phyloP scores from a whole-genome alignment of 768 basidiomycete species.

The Tylopilus vinaceipallidus region DNA sequence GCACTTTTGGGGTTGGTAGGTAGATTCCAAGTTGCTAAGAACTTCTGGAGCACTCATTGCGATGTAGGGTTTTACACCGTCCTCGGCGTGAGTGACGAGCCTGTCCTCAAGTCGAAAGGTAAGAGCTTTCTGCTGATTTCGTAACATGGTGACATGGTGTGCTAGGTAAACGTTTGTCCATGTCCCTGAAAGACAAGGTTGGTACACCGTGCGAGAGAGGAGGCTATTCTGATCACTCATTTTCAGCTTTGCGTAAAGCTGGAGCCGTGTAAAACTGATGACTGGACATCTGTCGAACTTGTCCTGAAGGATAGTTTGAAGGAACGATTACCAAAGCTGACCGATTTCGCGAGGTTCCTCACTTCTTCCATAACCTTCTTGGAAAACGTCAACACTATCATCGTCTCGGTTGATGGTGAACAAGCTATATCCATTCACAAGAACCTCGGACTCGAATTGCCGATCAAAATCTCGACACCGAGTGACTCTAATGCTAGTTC shows the following conservation, averaged over 20 bases:
- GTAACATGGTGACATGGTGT: neutral
- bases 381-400: slow-evolving; percentile 30
- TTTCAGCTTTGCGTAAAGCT: slow-evolving; percentile 34
- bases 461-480: neutral
- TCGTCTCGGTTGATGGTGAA: slow-evolving; percentile 1
- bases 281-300: neutral
- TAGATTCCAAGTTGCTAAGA: neutral
- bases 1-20: neutral
- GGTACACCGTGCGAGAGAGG: neutral
- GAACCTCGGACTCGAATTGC: no score
- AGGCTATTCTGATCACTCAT: neutral
- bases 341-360: slow-evolving; percentile 48
- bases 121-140: neutral
- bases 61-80: neutral
- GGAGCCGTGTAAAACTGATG: slow-evolving; percentile 5
- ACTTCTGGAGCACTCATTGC: neutral
- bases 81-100: neutral
- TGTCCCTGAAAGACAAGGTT: neutral
- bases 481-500: no score
- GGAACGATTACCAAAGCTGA: slow-evolving; percentile 37
- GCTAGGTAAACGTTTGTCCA: neutral
- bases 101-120: neutral
- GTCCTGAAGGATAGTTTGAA: slow-evolving; percentile 31
- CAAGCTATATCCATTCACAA: neutral
- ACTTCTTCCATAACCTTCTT: slow-evolving; percentile 50